phyloP scores from a whole-genome alignment of 2,329 filamentous ascomycete species.

The Trichoderma sp. region DNA sequence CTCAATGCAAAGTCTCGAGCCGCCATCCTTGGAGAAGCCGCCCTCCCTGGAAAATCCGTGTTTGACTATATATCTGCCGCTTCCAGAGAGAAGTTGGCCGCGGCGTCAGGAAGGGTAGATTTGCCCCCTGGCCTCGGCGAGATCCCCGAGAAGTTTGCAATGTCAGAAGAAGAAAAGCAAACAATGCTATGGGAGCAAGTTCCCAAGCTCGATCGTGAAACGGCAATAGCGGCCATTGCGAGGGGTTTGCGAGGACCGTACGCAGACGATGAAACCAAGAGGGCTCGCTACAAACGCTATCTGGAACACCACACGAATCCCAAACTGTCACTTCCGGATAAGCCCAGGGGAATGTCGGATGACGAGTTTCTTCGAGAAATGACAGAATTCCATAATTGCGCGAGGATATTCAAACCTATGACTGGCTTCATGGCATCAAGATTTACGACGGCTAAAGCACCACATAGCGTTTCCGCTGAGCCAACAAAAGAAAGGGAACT shows the following conservation, averaged over 20 bases:
- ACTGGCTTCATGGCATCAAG: constrained; percentile 89
- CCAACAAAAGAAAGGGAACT: constrained; percentile 25
- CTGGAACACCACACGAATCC: constrained; percentile 67
- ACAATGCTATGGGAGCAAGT: constrained; percentile 58
- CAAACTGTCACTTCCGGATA: constrained; percentile 49
- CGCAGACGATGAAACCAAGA: constrained; percentile 75
- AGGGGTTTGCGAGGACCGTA: constrained; percentile 72
- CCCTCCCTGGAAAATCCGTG: constrained; percentile 84
- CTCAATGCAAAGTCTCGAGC: constrained; percentile 76
- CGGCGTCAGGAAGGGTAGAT: constrained; percentile 70
- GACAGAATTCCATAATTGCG: constrained; percentile 66
- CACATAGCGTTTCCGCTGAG: constrained; percentile 31
- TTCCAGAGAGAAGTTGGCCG: constrained; percentile 72
- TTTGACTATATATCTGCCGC: constrained; percentile 87
- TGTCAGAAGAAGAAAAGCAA: constrained; percentile 62
- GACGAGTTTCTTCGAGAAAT: constrained; percentile 82
- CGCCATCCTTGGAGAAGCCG: constrained; percentile 72
- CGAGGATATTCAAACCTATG: constrained; percentile 82
- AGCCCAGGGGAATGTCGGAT: constrained; percentile 45
- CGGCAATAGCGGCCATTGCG: constrained; percentile 65
- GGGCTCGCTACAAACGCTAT: constrained; percentile 76
- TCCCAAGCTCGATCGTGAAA: constrained; percentile 63
- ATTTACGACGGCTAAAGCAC: constrained; percentile 71
- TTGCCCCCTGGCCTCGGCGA: constrained; percentile 78
- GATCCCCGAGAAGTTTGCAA: constrained; percentile 61